These are phyloP conservation scores for Colletotrichum simmondsii DNA, from an alignment of 2,329 filamentous ascomycete genomes.

Conservation along the genomic window DNA sequence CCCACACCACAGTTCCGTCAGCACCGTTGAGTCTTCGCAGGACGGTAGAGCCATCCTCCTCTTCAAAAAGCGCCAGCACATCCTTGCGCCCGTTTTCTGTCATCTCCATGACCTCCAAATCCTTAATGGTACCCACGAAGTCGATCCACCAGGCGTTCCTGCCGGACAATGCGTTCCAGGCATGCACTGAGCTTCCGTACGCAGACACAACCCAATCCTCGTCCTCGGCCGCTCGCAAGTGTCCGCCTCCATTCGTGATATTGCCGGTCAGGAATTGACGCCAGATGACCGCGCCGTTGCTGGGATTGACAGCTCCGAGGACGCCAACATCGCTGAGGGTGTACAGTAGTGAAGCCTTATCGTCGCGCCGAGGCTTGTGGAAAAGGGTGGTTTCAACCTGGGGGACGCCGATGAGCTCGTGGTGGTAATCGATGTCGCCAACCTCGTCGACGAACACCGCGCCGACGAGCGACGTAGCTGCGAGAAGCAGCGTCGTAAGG, in stretches of 20 bases:
- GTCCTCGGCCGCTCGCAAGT: constrained; percentile 79
- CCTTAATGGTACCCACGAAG: constrained; percentile 69
- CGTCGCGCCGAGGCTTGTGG: constrained; percentile 83
- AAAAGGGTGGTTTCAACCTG: constrained; percentile 91
- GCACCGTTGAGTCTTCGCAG: constrained; percentile 79
- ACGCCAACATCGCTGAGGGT: constrained; percentile 87
- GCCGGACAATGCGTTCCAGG: constrained; percentile 87
- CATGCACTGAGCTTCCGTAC: constrained; percentile 74
- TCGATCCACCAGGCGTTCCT: constrained; percentile 79
- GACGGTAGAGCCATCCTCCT: constrained; percentile 65
- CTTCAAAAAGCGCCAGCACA: constrained; percentile 74
- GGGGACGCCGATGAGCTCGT: constrained; percentile 86
- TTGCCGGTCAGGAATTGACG: constrained; percentile 76
- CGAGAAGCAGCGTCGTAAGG: constrained; percentile 44
- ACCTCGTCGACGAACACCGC: constrained; percentile 93
- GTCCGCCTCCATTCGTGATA: constrained; percentile 57
- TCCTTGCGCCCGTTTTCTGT: constrained; percentile 74
- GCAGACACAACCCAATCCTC: constrained; percentile 83
- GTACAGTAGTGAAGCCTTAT: constrained; percentile 90
- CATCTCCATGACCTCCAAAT: constrained; percentile 82
- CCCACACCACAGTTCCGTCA: constrained; percentile 82
- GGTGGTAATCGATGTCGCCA: constrained; percentile 91
- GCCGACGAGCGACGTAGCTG: constrained; percentile 54
- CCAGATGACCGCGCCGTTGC: constrained; percentile 87
- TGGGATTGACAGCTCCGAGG: constrained; percentile 89